Base-by-base conservation (phyloP, 2,329 filamentous ascomycete genomes). In the Talaromyces rugulosus region DNA sequence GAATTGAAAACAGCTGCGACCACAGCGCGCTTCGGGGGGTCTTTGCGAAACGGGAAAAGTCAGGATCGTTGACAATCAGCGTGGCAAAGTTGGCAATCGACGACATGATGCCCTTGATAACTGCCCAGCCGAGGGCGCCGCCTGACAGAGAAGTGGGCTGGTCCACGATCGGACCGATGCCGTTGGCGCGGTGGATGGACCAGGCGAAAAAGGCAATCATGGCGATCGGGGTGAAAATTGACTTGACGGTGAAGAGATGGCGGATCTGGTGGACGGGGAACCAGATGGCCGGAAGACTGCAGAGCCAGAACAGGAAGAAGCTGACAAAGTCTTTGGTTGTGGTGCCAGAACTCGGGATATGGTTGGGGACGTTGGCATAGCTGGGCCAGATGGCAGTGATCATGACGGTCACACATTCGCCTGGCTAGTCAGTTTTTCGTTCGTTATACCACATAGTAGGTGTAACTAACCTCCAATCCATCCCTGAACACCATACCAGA, bases 61-160 rank as follows among this genome's bases (percentile, higher is more conserved):
- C 92, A 0, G 90, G 90, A 67, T 91, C 88, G 73, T 96, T 85
- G 66, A 83, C 80, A 67, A 96, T 95, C 36, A 96, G 82, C 0
- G 92, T 92, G 1, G 92, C 90, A 71, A 96, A 96, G 78, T 96
- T 96, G 69, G 91, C 90, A 66, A 97, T 92, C 4, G 90, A 88
- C 28, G 85, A 88, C 92, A 96, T 96, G 76, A 96, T 88, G 42
- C 91, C 91, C 64, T 88, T 89, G 63, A 97, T 84, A 62, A 96
- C 87, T 28, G 87, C 85, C 93, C 93, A 97, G 1, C 82, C 91
- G 3, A 96, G 81, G 0, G 82, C 82, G 63, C 85, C 88, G 31
- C 92, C 92, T 4, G 85, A 77, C 4, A 86, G 75, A 4, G 78
- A 85, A 53, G 85, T 83, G 0, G 83, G 79, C 71, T 94, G 89